Percentiles rank a stretch among this genome's conserved stretches.
Conservation (phyloP, 768 basidiomycete genomes). For the Termitomyces heimii region DNA sequence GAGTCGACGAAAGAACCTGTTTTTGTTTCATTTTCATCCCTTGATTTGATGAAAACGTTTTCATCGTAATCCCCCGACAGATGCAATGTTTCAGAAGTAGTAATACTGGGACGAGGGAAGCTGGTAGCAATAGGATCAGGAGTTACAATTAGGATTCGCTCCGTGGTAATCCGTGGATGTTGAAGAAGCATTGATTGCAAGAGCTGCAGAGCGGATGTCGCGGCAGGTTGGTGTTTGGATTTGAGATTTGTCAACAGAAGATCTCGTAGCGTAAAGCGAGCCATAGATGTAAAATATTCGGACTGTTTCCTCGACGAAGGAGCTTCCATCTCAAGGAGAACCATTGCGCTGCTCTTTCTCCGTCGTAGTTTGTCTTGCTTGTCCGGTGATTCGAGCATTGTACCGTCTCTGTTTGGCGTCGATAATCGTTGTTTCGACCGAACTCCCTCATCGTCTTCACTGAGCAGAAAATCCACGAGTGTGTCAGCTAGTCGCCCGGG, state of each 20-base stretch:
- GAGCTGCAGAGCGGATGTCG: slow-evolving; percentile 75
- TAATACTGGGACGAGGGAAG: slow-evolving; percentile 56
- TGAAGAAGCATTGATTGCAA: slow-evolving; percentile 67
- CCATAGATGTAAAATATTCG: slow-evolving; percentile 83
- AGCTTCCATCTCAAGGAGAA: slow-evolving; percentile 81
- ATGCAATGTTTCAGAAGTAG: slow-evolving; percentile 16
- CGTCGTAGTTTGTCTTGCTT: slow-evolving; percentile 43
- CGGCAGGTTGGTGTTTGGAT: slow-evolving; percentile 58
- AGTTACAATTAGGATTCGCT: slow-evolving; percentile 65
- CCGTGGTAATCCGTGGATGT: slow-evolving; percentile 59
- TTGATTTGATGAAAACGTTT: slow-evolving; percentile 39
- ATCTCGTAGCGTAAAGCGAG: slow-evolving; percentile 89
- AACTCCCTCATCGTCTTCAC: slow-evolving; percentile 75
- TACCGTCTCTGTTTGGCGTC: slow-evolving; percentile 34
- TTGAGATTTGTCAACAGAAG: slow-evolving; percentile 75
- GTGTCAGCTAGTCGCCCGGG: slow-evolving; percentile 64
- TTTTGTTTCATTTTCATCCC: slow-evolving; percentile 23
- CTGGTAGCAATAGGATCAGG: slow-evolving; percentile 68
- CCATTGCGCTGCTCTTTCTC: slow-evolving; percentile 86
- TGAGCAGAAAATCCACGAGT: slow-evolving; percentile 75
- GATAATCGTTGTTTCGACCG: slow-evolving; percentile 31
- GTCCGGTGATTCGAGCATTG: slow-evolving; percentile 27
- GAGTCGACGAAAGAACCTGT: slow-evolving; percentile 13
- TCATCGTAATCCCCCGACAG: slow-evolving; percentile 46
- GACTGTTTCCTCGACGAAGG: slow-evolving; percentile 65